These are phyloP conservation scores for Fusarium robinianum DNA, from an alignment of 2,329 filamentous ascomycete species.

Conservation along the genomic window DNA sequence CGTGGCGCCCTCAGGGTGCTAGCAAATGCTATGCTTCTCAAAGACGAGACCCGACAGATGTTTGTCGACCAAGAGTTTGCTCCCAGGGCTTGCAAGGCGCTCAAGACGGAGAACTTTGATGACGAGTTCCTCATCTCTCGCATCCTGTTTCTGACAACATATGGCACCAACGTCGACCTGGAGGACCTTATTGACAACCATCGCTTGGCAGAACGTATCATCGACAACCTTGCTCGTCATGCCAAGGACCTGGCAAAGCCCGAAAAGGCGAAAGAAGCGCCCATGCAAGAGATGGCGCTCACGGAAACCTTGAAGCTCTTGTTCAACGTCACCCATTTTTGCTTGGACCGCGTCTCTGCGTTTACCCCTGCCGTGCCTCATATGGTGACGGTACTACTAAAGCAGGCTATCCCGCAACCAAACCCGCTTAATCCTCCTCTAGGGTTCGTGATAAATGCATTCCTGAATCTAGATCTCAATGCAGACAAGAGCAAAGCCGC, in stretches of 20 bases:
- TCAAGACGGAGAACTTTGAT: conserved; percentile 75
- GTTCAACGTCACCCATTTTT: conserved; percentile 84
- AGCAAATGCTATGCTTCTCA: conserved; percentile 72
- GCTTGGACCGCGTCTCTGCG: conserved; percentile 60
- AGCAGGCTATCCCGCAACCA: conserved; percentile 56
- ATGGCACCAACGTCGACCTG: conserved; percentile 54
- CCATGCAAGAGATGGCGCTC: conserved; percentile 79
- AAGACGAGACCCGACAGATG: conserved; percentile 49
- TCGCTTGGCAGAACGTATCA: conserved; percentile 60
- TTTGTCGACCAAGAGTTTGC: conserved; percentile 54
- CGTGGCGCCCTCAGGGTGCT: conserved; percentile 80
- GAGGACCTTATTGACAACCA: conserved; percentile 52
- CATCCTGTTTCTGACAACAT: conserved; percentile 51
- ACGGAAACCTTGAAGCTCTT: conserved; percentile 83
- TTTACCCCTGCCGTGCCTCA: conserved; percentile 72
- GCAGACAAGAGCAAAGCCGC: conserved; percentile 56
- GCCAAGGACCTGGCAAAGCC: conserved; percentile 50
- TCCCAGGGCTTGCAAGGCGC: conserved; percentile 67
- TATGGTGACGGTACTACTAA: conserved; percentile 72
- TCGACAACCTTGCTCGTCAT: conserved; percentile 72
- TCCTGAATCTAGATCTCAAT: conserved; percentile 77
- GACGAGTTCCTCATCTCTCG: conserved; percentile 77
- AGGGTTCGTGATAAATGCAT: conserved; percentile 74
- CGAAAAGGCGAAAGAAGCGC: conserved; percentile 47
- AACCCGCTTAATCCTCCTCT: conserved; percentile 76